Conservation (phyloP, 1,284 basidiomycete genomes). For the Rugosomyces carneus region DNA sequence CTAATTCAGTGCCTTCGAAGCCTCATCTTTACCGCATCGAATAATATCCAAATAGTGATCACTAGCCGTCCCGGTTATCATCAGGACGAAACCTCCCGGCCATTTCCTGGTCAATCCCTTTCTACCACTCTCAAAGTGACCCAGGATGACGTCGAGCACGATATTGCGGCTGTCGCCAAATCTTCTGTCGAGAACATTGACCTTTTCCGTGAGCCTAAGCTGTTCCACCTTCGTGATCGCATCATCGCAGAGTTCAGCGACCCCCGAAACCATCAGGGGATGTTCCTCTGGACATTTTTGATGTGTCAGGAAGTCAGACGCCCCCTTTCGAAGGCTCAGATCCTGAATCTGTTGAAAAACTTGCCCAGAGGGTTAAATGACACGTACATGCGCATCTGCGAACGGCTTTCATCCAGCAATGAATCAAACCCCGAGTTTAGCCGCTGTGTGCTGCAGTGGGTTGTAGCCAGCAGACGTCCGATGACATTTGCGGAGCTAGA, state of each 20-base stretch:
- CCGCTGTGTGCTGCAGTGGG: conserved; percentile 5
- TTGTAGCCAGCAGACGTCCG: conserved; percentile 7
- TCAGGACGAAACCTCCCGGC: background rate
- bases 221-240: background rate
- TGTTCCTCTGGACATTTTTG: conserved; percentile 5
- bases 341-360: conserved; percentile 4
- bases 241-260: conserved; percentile 1
- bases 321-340: background rate
- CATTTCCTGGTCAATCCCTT: background rate
- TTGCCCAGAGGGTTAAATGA: conserved; percentile 6
- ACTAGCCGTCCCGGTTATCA: conserved; percentile 4
- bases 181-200: conserved; percentile 1
- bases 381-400: conserved; percentile 7
- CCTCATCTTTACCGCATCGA: background rate
- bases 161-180: conserved; percentile 3
- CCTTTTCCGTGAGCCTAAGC: conserved; percentile 1
- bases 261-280: background rate
- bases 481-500: conserved; percentile 7
- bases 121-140: conserved; percentile 4
- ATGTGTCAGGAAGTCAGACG: conserved; percentile 7
- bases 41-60: background rate
- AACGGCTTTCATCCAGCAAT: conserved; percentile 1
- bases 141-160: conserved; percentile 5
- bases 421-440: conserved; percentile 2
- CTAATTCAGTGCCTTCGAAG: background rate